Evolutionary conservation across 2,329 filamentous ascomycete species (phyloP), one percentile per base, ranked within the genome.

Genomic region (Verticillium longisporum): DNA sequence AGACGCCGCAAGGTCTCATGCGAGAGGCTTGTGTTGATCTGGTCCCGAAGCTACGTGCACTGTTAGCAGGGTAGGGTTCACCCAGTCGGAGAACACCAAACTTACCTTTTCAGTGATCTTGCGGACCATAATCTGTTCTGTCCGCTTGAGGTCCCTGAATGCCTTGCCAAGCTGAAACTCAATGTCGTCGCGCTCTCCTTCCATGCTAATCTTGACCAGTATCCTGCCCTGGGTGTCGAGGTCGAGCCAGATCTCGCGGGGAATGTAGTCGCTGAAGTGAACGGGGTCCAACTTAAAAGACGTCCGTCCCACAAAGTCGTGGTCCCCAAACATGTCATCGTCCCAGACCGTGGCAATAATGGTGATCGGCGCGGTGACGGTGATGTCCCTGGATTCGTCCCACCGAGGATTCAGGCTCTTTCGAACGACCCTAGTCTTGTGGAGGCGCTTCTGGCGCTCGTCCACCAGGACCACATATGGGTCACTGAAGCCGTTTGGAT

Each of bases 91-190:
- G 41, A n/a, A 7, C 6, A 6, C 7, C 10, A n/a, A 26, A 11
- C 33, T 18, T 79, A 92, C 91, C 88, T 99, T 99, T 77, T 98
- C 95, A 7, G 95, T 98, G 70, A 98, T 95, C 76, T 93, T 96
- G 64, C 95, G 87, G 60, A 96, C 96, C 95, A 99, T 99, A 74
- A 99, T 95, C 69, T 94, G 86, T 77, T 99, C 94, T 0, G 94
- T 96, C 66, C 95, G 87, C 80, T 98, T 98, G 67, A 99, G 81
- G 63, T 94, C 92, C 56, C 95, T 86, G 78, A 99, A 99, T 32
- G 95, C 91, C 76, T 97, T 98, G 68, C 93, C 95, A 74, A 98
- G 98, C 71, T 97, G 94, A 74, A 99, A 99, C 70, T 97, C 91
- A 62, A 99, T 99, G 72, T 99, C 95, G 72, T 99, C 95, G 64